These are phyloP conservation scores for Phytophthora megakarya DNA, from an alignment of 352 stramenopile genomes.

Conservation along the genomic window DNA sequence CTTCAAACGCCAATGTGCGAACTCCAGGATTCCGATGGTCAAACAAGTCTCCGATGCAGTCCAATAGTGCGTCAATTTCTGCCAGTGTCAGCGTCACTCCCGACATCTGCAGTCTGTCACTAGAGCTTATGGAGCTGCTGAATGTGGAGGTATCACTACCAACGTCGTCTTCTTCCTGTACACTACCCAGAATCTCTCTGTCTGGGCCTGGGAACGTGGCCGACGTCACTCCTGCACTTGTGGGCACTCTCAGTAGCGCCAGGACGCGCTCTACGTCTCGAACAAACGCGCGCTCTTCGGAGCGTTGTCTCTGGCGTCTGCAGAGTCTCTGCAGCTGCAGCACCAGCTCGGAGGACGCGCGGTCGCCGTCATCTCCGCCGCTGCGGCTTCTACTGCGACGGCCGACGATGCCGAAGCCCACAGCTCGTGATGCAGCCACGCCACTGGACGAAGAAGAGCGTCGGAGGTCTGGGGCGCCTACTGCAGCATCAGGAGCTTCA, in stretches of 20 bases:
- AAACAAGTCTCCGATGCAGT: slow-evolving; percentile 77
- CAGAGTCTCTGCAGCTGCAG: slow-evolving; percentile 63
- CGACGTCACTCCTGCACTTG: slow-evolving; percentile 22
- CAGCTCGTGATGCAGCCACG: neutral
- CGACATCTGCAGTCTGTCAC: slow-evolving; percentile 12
- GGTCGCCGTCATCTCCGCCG: slow-evolving; percentile 32
- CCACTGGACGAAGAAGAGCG: slow-evolving; percentile 24
- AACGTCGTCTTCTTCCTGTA: slow-evolving; percentile 32
- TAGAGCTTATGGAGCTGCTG: slow-evolving; percentile 16
- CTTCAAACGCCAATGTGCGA: slow-evolving; percentile 73
- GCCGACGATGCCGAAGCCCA: slow-evolving; percentile 4
- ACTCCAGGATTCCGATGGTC: slow-evolving; percentile 72
- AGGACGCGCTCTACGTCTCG: slow-evolving; percentile 73
- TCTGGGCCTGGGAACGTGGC: slow-evolving; percentile 33
- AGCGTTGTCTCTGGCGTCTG: slow-evolving; percentile 63
- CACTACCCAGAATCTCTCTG: slow-evolving; percentile 26
- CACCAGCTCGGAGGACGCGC: slow-evolving; percentile 55
- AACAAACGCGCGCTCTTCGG: slow-evolving; percentile 68
- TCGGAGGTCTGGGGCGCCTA: slow-evolving; percentile 15
- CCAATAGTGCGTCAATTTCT: slow-evolving; percentile 65
- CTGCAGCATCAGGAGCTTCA: slow-evolving; percentile 15
- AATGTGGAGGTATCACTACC: slow-evolving; percentile 23
- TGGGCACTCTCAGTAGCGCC: slow-evolving; percentile 36
- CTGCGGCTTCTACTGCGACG: slow-evolving; percentile 31
- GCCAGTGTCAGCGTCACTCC: slow-evolving; percentile 31